Evolutionary conservation across 2,329 filamentous ascomycete species (phyloP).

Genomic region (Aspergillus sergii): DNA sequence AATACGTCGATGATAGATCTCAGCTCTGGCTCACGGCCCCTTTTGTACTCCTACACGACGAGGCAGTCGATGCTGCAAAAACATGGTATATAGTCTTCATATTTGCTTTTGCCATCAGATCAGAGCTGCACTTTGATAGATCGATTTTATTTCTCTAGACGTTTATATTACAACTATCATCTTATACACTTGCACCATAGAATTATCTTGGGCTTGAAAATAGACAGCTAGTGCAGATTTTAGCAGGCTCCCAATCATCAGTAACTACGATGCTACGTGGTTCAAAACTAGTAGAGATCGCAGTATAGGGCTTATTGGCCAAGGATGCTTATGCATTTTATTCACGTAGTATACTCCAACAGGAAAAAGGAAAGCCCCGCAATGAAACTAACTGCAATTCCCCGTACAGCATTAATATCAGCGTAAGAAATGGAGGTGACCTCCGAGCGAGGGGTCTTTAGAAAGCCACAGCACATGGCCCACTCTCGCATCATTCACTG

Average conservation of each 20-base stretch:
- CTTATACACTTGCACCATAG: neutral
- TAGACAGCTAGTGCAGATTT: neutral
- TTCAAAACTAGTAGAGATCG: neutral
- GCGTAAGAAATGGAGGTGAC: neutral
- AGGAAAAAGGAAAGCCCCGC: neutral
- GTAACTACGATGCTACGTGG: too few relatives aligned
- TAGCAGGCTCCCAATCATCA: neutral
- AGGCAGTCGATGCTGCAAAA: conserved; percentile 7
- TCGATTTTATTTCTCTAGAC: conserved; percentile 10
- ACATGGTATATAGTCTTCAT: conserved; percentile 1
- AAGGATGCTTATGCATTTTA: neutral
- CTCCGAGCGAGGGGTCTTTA: neutral
- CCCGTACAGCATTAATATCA: neutral
- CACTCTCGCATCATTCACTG: neutral
- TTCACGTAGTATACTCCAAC: neutral
- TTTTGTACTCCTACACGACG: conserved; percentile 6
- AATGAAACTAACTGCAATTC: neutral
- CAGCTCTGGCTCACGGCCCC: conserved; percentile 13
- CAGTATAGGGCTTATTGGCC: neutral
- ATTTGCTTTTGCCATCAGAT: conserved; percentile 2
- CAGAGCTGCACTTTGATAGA: conserved; percentile 12
- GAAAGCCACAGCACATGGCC: neutral
- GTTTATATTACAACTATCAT: neutral
- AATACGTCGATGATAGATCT: conserved; percentile 13
- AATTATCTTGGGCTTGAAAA: neutral